Evolutionary conservation across 1,139 yeast genomes (phyloP), one percentile per base, ranked within the genome.

Genomic region (Kurtzmaniella quercitrusa): DNA sequence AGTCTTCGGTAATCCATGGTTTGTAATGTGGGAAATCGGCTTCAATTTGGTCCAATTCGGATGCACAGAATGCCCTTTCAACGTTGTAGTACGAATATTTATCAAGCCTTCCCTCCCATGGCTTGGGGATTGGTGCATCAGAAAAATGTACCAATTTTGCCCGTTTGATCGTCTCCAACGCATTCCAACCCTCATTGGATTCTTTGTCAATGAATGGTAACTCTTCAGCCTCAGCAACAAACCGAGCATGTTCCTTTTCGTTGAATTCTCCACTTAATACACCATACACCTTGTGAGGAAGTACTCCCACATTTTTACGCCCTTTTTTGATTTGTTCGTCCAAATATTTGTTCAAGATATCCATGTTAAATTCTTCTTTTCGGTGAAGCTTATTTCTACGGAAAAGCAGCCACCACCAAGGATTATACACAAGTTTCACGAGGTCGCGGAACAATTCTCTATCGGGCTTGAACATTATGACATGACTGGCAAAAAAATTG

Each of bases 231-330:
- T 63, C 67, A 3, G 56, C 59, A 9, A 56, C 46, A 46, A 64
- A 51, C 44, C 55, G 36, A 33, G 53, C 40, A 53, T 65, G 67
- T 35, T 52, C 49, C 37, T 43, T 28, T 42, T 66, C 67, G 36
- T 68, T 60, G 45, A 76, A 72, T 46, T 76, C 81, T 5, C 80
- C 80, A 0, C 79, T 67, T 18, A 75, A 54, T 4, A 75, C 68
- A 2, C 76, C 78, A 48, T 76, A 74, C 3, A 65, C 61, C 20
- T 64, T 54, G 51, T 74, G 80, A 2, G 80, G 79, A 30, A 76
- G 49, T 1, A 74, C 54, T 1, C 71, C 67, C 11, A 69, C 50
- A 38, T 61, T 57, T 5, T 68, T 56, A 38, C 33, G 9, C 44
- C 39, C 28, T 36, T 52, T 51, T 22, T 51, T 52, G 22, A 63